phyloP scores from a whole-genome alignment of 495 filamentous ascomycete species.

The Entonaema liquescens region DNA sequence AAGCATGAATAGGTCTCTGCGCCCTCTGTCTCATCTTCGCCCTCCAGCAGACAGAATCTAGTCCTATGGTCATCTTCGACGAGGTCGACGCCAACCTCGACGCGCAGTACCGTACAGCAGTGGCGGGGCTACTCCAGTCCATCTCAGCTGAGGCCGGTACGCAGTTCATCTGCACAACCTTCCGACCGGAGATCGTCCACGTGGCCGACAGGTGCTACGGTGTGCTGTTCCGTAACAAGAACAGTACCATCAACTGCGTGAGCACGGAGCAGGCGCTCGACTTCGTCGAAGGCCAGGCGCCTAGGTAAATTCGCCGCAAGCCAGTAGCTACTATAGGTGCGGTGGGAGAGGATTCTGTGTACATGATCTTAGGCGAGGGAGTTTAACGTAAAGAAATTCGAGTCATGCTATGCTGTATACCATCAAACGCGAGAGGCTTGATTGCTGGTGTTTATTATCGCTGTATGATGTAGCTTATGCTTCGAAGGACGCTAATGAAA shows the following conservation, averaged over 20 bases:
- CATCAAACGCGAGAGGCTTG: constrained; percentile 13
- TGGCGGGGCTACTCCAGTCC: constrained; percentile 83
- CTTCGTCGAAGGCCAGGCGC: constrained; percentile 83
- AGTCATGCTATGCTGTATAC: constrained; percentile 31
- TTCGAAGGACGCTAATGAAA: constrained; percentile 28
- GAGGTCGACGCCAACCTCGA: constrained; percentile 99
- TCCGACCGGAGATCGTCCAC: constrained; percentile 94
- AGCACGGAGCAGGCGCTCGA: constrained; percentile 85
- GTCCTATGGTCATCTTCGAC: constrained; percentile 98
- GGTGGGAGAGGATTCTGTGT: constrained; percentile 12
- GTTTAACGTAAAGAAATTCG: constrained; percentile 9
- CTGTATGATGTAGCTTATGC: constrained; percentile 20
- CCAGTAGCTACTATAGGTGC: not conserved
- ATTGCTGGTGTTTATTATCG: not conserved
- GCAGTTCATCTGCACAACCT: constrained; percentile 91
- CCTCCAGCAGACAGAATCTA: constrained; percentile 97
- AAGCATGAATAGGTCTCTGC: constrained; percentile 72
- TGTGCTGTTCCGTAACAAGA: constrained; percentile 92
- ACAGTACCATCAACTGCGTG: constrained; percentile 88
- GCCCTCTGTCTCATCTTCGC: constrained; percentile 96
- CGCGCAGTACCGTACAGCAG: constrained; percentile 94
- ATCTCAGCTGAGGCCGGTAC: constrained; percentile 68
- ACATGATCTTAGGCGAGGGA: constrained; percentile 21
- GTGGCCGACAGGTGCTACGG: constrained; percentile 99
- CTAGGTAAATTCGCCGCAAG: constrained; percentile 29